Base-by-base conservation (phyloP, 257 asterid genomes). In the Anisodus acutangulus region DNA sequence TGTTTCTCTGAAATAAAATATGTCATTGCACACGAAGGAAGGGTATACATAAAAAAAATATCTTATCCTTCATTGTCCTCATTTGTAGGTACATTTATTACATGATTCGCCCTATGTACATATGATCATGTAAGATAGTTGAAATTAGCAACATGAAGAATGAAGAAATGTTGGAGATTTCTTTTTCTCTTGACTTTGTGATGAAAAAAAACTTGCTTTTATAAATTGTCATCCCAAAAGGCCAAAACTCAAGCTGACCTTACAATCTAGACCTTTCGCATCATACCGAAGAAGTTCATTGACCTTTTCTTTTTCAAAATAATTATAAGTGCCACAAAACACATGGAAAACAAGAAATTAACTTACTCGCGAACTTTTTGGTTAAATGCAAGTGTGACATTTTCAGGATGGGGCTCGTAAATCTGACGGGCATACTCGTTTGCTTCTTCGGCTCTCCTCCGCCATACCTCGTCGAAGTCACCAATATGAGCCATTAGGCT, bases 351-450 rank as follows among this genome's bases (percentile, higher is more conserved):
- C 5, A 4, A 0, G 26, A 17, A 79, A 51, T 10, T 13, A 17
- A 84, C 58, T 62, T 49, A 89, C 93, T 85, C 85, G 31, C 79
- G 86, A 47, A 82, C 74, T 3, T 91, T 84, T 5, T 71, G 7
- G 64, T 88, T 93, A 55, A 91, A 58, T 45, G 87, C 90, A 72
- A 69, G 76, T 11, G 90, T 92, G 2, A 90, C 81, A 57, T 86
- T 88, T 6, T 54, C 86, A 9, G 97, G 97, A 0, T 74, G 13
- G 0, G 88, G 90, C 37, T 91, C 92, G 35, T 87, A 90, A 2
- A 92, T 83, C 1, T 83, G 79, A 39, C 88, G 87, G 2, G 93
- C 89, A 1, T 85, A 68, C 9, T 91, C 88, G 90, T 89, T 88
- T 8, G 96, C 91, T 78, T 87, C 90, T 1, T 78, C 88, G 2